Evolutionary conservation across 345 rosid genomes (phyloP), one percentile per base, ranked within the genome.

Genomic region (Orychophragmus violaceus): DNA sequence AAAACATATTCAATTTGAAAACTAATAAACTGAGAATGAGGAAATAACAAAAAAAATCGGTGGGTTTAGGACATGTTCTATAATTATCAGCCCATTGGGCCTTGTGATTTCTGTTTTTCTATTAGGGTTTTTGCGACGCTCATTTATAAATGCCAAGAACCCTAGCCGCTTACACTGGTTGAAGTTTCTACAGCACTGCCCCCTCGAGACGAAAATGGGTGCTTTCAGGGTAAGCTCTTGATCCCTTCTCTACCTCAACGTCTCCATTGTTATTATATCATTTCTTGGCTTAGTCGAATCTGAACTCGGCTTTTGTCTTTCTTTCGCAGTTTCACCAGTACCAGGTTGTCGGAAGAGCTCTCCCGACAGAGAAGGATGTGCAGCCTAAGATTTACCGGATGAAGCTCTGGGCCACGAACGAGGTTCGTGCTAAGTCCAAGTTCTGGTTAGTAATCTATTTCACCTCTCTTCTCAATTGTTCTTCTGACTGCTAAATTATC

Each of bases 391-490:
- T 85, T 48, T 85, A 83, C 75, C 19, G 87, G 37, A 85, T 85
- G 90, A 85, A 85, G 75, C 82, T 81, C 1, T 85, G 90, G 87
- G 90, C 87, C 7, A 83, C 87, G 17, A 85, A 85, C 53, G 87
- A 83, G 76, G 87, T 85, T 61, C 82, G 84, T 28, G 87, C 87
- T 45, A 85, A 79, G 72, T 85, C 87, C 60, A 85, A 85, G 78
- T 85, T 85, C 78, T 85, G 90, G 84, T 84, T 44, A 65, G 85
- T 76, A 5, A 1, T 8, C 9, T 3, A 0, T 8, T n/a, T 8
- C n/a, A 3, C 21, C 35, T 66, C 23, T 42, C 51, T 36, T 32
- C 1, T 2, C 8, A 1, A 0, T n/a, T 3, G 0, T 17, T 1
- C 1, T 17, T 49, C 0, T 5, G 3, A 8, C 10, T 37, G 6